These are phyloP conservation scores for Ziziphus jujuba DNA, from an alignment of 306 rosid species.

Conservation along the genomic window DNA sequence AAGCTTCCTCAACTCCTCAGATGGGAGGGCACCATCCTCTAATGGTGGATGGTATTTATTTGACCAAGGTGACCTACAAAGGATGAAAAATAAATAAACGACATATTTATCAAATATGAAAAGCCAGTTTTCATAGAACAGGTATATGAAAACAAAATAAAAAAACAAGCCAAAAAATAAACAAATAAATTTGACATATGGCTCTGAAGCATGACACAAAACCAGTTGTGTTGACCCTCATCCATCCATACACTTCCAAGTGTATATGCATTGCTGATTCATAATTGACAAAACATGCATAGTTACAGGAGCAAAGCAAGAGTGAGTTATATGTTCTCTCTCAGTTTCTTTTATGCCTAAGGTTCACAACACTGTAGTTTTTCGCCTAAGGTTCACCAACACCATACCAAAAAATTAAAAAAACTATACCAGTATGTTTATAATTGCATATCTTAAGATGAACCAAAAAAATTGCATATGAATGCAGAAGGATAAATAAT, in stretches of 20 bases:
- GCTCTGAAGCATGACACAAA: not conserved
- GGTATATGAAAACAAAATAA: too few species aligned
- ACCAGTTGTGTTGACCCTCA: not conserved
- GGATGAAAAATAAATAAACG: conserved; percentile 9
- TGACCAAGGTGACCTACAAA: conserved; percentile 93
- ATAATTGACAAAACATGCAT: too few species aligned
- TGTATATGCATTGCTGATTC: too few species aligned
- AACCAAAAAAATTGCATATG: not conserved
- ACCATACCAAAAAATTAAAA: too few species aligned
- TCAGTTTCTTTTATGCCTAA: too few species aligned
- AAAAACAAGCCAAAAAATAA: too few species aligned
- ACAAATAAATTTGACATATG: not conserved
- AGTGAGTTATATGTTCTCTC: too few species aligned
- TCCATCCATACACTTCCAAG: too few species aligned
- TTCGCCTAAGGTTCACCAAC: too few species aligned
- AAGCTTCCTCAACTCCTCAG: conserved; percentile 75
- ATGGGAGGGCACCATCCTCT: conserved; percentile 89
- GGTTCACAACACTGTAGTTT: too few species aligned
- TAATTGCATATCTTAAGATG: not conserved
- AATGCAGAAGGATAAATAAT: not conserved
- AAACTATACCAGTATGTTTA: not conserved
- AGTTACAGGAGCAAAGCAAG: too few species aligned
- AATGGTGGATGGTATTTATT: conserved; percentile 81
- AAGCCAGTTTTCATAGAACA: not conserved
- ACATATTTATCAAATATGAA: not conserved